Percentiles rank a stretch among this genome's conserved stretches.
These are phyloP conservation scores for Termitomyces sp. DNA, from an alignment of 1,284 basidiomycete genomes.

Conservation along the genomic window DNA sequence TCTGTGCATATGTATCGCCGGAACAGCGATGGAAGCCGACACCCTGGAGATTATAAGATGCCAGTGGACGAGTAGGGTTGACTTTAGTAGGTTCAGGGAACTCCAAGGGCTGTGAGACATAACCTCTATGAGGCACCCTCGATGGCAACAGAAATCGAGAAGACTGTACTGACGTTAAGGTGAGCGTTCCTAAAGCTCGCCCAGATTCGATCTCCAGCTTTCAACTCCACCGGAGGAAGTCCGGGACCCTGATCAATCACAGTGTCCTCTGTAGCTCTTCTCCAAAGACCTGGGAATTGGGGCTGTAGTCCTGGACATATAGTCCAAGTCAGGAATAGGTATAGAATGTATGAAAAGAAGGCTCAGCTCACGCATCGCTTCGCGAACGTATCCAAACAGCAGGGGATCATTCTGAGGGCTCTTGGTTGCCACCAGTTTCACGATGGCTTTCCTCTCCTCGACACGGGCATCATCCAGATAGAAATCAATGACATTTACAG, in stretches of 20 bases:
- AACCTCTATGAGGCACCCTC: background rate
- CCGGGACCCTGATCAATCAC: conserved; percentile 33
- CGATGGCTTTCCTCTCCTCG: conserved; percentile 35
- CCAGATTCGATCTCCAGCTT: conserved; percentile 40
- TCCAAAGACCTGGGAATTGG: conserved; percentile 39
- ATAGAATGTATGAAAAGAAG: background rate
- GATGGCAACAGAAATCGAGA: background rate
- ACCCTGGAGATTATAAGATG: conserved; percentile 37
- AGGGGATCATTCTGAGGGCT: conserved; percentile 31
- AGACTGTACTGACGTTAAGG: conserved; percentile 35
- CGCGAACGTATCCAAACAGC: conserved; percentile 47
- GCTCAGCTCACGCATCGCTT: conserved; percentile 42
- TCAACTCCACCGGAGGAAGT: conserved; percentile 31
- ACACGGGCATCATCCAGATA: conserved; percentile 42
- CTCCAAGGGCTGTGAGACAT: conserved; percentile 27
- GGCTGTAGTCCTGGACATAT: conserved; percentile 31
- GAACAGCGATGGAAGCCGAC: conserved; percentile 41
- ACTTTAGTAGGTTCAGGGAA: conserved; percentile 40
- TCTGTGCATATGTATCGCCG: conserved; percentile 33
- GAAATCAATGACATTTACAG: conserved; percentile 49
- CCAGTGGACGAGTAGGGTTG: conserved; percentile 33
- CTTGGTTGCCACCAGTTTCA: conserved; percentile 29
- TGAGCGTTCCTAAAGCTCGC: conserved; percentile 46
- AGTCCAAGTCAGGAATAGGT: background rate
- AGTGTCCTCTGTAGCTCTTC: conserved; percentile 32